Base-by-base conservation (phyloP, 2,329 filamentous ascomycete species). In the Paraphaeosphaeria minitans region DNA sequence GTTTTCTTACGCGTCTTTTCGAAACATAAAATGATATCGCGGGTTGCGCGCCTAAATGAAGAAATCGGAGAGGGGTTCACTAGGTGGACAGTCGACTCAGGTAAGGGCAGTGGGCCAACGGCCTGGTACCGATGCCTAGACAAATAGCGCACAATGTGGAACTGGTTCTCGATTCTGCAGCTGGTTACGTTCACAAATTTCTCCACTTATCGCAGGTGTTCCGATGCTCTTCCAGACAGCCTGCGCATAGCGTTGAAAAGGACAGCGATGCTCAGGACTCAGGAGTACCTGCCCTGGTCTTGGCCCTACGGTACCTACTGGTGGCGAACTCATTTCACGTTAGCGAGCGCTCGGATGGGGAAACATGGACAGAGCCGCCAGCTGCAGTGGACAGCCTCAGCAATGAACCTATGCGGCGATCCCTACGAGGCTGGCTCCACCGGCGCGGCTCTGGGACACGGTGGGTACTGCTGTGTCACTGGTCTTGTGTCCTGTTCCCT, bases 301-400 rank as follows among this genome's bases (percentile, higher is more conserved):
- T 53, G 22, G 10, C 37, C 13, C 9, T n/a, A n/a, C n/a, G n/a
- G n/a, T n/a, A n/a, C n/a, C 3, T 21, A 14, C 10, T n/a, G 16
- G 37, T 22, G 37, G 37, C 35, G 22, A 53, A 53, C 10, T 7
- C 9, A 12, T 24, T 27, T 53, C 42, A 43, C 37, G 50, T 53
- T 53, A 62, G 55, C 53, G 59, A 54, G 62, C 70, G 71, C 69
- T 75, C 68, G 66, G 66, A 72, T 72, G 71, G 71, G 68, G 71
- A 70, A 55, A 22, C 41, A 43, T 13, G 19, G 41, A 19, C 70
- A 70, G 69, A 74, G 70, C 73, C 70, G 71, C 71, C 53, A 67
- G 43, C 64, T 68, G 59, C 59, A 41, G 55, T 57, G 61, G 60
- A 50, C 51, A 58, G 58, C 64, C 64, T 61, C 65, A 62, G 69